Base-by-base conservation (phyloP, 2,329 filamentous ascomycete genomes). In the Fusarium hainanense region DNA sequence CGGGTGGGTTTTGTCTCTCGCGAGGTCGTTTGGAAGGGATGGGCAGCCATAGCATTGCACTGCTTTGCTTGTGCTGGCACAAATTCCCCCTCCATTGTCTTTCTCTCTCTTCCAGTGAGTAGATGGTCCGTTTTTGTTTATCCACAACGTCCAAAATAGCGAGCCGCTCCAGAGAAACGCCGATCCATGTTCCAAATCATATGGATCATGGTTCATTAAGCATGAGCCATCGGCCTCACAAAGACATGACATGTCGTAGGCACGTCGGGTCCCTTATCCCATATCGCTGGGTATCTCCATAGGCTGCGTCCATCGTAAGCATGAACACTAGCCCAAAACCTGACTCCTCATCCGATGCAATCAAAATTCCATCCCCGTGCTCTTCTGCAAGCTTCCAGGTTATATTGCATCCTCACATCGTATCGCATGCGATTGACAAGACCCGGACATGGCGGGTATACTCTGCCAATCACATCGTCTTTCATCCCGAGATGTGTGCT, bases 261-360 rank as follows among this genome's bases (percentile, higher is more conserved):
- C 70, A 61, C 58, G 40, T 60, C 63, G 28, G 61, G 57, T 52
- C 68, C 58, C 47, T 63, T 57, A 30, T 50, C 67, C 67, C 56
- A 64, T 66, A 58, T 70, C 61, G 60, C 61, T 68, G 63, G 61
- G 63, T 68, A 74, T 73, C 59, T 63, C 69, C 68, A 46, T 70
- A 62, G 64, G 68, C 59, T 61, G 66, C 70, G 50, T 69, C 63
- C 63, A 67, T 69, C 68, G 66, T 68, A 72, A 72, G 64, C 68
- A 58, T 58, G 63, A 70, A 72, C 71, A 67, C 71, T 71, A 77
- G 74, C 74, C 65, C 73, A 79, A 75, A 80, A 76, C 74, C 77
- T 76, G 77, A 80, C 78, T 80, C 79, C 75, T 52, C 77, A 63
- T 77, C 76, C 77, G 70, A 79, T 81, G 80, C 79, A 78, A 73